These are phyloP conservation scores for Abrus precatorius DNA, from an alignment of 306 rosid genomes.

Conservation along the genomic window DNA sequence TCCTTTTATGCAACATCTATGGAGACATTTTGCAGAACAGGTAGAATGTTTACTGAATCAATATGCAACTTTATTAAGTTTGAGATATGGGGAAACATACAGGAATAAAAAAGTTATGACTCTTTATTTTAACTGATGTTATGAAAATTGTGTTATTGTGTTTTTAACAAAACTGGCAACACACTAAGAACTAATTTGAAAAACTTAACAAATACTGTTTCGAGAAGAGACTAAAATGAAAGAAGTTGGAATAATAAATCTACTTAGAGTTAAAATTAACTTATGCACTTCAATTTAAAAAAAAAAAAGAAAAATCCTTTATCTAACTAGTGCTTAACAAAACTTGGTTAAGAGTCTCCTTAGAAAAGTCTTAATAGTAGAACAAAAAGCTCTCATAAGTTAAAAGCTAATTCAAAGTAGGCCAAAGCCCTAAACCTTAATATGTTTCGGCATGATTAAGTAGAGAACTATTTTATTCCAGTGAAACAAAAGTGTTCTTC, in stretches of 20 bases:
- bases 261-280: neutral
- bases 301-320: neutral
- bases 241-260: too few species aligned
- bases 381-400: neutral
- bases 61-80: neutral
- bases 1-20: conserved; percentile 80
- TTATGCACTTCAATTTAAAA: neutral
- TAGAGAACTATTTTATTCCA: neutral
- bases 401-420: neutral
- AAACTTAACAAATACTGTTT: too few species aligned
- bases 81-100: neutral
- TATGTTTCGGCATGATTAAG: neutral
- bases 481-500: neutral
- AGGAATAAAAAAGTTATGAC: neutral
- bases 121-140: neutral
- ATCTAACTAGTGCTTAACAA: neutral
- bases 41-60: conserved; percentile 46
- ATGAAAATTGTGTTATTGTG: too few species aligned
- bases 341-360: neutral
- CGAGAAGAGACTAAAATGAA: too few species aligned
- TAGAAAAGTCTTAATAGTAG: neutral
- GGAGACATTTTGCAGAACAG: conserved; percentile 95
- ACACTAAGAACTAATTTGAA: too few species aligned
- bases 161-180: too few species aligned
- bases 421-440: neutral